These are phyloP conservation scores for Lunasporangiospora selenospora DNA, from an alignment of 192 early-diverging fungal genomes.

Conservation along the genomic window DNA sequence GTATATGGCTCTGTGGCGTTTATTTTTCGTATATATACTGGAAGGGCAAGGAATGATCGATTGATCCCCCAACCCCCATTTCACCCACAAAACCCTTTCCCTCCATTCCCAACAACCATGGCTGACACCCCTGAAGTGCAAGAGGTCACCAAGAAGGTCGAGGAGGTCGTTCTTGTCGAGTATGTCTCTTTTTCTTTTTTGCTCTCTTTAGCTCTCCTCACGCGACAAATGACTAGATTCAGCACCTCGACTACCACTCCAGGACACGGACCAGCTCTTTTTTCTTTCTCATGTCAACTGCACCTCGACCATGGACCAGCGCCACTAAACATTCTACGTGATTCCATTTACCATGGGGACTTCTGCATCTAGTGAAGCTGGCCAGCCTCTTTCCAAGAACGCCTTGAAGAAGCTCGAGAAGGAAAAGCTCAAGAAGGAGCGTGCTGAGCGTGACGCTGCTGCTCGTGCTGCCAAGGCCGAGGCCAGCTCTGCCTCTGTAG, in stretches of 20 bases:
- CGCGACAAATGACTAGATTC: too few relatives aligned
- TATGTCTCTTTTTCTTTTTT: constrained; percentile 16
- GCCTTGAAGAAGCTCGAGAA: constrained; percentile 95
- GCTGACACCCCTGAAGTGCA: constrained; percentile 29
- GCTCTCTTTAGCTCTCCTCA: too few relatives aligned
- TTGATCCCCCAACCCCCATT: background rate
- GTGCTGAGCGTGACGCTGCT: constrained; percentile 71
- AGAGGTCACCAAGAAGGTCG: constrained; percentile 44
- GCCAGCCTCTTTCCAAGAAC: constrained; percentile 90
- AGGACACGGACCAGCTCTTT: background rate
- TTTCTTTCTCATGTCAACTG: background rate
- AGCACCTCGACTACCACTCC: background rate
- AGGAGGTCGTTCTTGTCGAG: constrained; percentile 44
- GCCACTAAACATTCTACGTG: too few relatives aligned
- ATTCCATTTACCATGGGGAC: too few relatives aligned
- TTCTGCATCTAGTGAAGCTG: constrained; percentile 77
- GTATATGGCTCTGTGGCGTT: too few relatives aligned
- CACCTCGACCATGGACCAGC: too few relatives aligned
- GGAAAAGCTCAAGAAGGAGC: constrained; percentile 87
- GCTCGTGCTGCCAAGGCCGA: constrained; percentile 71
- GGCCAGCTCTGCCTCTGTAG: constrained; percentile 29
- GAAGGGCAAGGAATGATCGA: too few relatives aligned
- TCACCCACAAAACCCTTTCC: background rate
- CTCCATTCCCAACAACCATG: too few relatives aligned
- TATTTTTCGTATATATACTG: background rate